These are phyloP conservation scores for Thelonectria blattea DNA, from an alignment of 2,329 filamentous ascomycete species.

Conservation along the genomic window DNA sequence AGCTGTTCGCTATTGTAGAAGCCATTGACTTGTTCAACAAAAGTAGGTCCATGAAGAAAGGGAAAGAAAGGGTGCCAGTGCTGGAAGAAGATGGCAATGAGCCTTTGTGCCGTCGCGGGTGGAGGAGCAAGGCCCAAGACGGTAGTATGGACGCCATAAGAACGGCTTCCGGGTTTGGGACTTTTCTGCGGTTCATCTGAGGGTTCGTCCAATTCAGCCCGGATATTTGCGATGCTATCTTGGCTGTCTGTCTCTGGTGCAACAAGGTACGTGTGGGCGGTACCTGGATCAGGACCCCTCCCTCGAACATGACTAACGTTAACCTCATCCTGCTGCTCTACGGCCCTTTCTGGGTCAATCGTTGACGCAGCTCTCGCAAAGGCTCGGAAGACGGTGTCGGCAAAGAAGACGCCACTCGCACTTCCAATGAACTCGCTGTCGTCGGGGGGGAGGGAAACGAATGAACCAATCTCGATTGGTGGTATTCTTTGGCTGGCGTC, in stretches of 20 bases:
- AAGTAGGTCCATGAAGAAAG: constrained; percentile 57
- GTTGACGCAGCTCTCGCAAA: constrained; percentile 43
- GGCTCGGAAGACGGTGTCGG: constrained; percentile 59
- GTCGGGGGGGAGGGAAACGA: constrained; percentile 14
- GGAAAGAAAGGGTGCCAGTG: constrained; percentile 60
- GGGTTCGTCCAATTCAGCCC: not conserved
- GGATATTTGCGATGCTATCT: not conserved
- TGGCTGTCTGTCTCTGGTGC: constrained; percentile 14
- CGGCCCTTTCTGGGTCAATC: not conserved
- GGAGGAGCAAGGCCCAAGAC: constrained; percentile 38
- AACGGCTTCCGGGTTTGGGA: not conserved
- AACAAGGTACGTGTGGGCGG: constrained; percentile 27
- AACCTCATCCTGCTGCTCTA: not conserved
- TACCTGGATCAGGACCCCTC: constrained; percentile 19
- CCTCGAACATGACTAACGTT: not conserved
- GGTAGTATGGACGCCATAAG: constrained; percentile 3
- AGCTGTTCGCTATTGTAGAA: constrained; percentile 42
- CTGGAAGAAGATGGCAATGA: constrained; percentile 56
- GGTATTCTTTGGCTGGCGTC: not conserved
- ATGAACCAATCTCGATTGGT: constrained; percentile 17
- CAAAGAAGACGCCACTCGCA: constrained; percentile 59
- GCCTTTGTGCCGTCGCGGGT: constrained; percentile 43
- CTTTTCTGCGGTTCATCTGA: not conserved
- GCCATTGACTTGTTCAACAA: constrained; percentile 51
- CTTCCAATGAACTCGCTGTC: constrained; percentile 59